Base-by-base conservation (phyloP, 2,329 filamentous ascomycete genomes). In the Simplicillium sp. region DNA sequence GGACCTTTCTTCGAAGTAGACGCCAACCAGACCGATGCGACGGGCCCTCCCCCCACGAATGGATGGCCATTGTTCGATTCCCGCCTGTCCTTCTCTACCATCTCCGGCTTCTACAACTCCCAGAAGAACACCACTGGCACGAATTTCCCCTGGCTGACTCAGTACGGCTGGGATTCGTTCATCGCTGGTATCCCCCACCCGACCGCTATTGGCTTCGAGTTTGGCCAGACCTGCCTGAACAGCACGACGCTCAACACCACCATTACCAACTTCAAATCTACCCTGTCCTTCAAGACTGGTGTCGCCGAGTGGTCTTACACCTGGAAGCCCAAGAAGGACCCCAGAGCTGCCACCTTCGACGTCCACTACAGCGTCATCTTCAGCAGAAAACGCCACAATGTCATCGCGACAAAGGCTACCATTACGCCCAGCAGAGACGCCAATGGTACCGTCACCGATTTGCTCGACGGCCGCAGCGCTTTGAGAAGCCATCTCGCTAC, bases 121-220 rank as follows among this genome's bases (percentile, higher is more conserved):
- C 76, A 84, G 53, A 65, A 68, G 2, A 68, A 60, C 12, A 77
- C 73, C 1, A 77, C 75, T 38, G 67, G 69, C 2, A 71, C 71
- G 16, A 85, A 84, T 48, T 84, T 80, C 48, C 68, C 69, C 0
- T 25, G 20, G 20, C 9, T 25, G 20, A 25, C 20, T 25, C 20
- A 25, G 20, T 25, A 25, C 20, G 20, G 20, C 20, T 25, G 20
- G 20, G 82, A 87, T 51, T 82, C 75, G 49, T 79, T 83, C 38
- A 82, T 86, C 46, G 75, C 73, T 39, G 83, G 83, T 17, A 70
- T 87, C 13, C 83, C 83, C 7, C 82, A 86, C 53, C 83, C 48
- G 46, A 44, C 42, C 15, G 49, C 43, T 11, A 44, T 53, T 12
- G 36, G 79, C 29, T 64, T 84, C 14, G 68, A 77, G 39, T 59